Base-by-base conservation (phyloP, 2,329 filamentous ascomycete species). In the Cladobotryum protrusum region DNA sequence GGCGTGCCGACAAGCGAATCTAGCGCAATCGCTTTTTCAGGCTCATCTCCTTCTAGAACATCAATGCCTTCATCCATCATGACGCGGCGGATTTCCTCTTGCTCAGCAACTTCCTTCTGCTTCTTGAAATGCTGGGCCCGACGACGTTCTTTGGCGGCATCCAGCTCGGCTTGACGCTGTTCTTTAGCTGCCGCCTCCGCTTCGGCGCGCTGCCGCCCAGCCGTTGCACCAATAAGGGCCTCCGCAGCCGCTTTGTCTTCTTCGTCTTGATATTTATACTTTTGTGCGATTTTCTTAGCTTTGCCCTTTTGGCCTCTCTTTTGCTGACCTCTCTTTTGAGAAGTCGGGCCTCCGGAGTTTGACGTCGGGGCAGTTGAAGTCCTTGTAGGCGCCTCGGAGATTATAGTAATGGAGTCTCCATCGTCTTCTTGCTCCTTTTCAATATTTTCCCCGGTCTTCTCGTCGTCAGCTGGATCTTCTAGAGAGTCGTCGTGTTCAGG, bases 181-280 rank as follows among this genome's bases (percentile, higher is more conserved):
- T 77, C 81, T 64, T 87, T 87, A 35, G 82, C 82, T 52, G 78
- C 75, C 1, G 80, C 79, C 59, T 88, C 86, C 2, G 83, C 85
- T 58, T 86, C 81, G 13, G 79, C 81, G 54, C 83, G 83, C 58
- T 87, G 78, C 35, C 80, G 78, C 1, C 85, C 85, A 0, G 78
- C 77, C 52, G 78, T 73, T 2, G 88, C 85, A 36, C 93, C 93
- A n/a, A 96, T 82, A n/a, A 97, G 77, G 19, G 83, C 78, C 68
- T 96, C 86, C 32, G 90, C 89, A 0, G 91, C 79, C 6, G 79
- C 81, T 12, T 90, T 88, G 62, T 99, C 93, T 67, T 96, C 92
- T 49, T 96, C 90, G 59, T 97, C 92, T 74, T 97, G 93, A 59
- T 95, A 75, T 42, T 87, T 92, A 70, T 99, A 99, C 66, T 96